Evolutionary conservation across 2,329 filamentous ascomycete genomes (phyloP).

Genomic region (Magnaporthiopsis incrustans): DNA sequence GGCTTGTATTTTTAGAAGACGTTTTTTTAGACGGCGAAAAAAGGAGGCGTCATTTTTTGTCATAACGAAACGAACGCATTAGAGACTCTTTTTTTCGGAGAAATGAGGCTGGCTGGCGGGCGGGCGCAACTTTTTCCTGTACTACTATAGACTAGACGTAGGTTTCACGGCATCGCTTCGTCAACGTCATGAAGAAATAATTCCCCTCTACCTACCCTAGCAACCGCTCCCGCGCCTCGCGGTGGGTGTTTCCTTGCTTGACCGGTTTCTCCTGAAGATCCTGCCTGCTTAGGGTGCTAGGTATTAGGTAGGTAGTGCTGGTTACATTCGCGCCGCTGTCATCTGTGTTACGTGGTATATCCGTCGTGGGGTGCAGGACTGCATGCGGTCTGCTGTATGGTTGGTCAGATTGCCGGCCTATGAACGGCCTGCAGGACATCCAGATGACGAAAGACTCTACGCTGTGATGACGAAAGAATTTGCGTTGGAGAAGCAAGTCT

Average conservation of each 20-base stretch:
- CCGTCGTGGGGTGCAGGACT: background rate
- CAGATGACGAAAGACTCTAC: background rate
- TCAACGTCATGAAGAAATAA: slow-evolving; percentile 3
- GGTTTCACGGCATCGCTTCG: slow-evolving; percentile 7
- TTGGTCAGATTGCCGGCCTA: background rate
- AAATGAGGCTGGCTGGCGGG: background rate
- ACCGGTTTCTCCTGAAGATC: background rate
- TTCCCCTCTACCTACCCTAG: slow-evolving; percentile 5
- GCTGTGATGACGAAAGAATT: background rate
- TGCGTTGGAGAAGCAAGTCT: too few species aligned
- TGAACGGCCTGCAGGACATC: background rate
- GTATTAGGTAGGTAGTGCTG: background rate
- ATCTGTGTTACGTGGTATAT: background rate
- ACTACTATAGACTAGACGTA: slow-evolving; percentile 8
- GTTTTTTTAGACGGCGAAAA: background rate
- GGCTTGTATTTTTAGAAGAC: slow-evolving; percentile 7
- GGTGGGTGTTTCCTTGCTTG: too few species aligned
- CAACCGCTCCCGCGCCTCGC: too few species aligned
- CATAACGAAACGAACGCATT: background rate
- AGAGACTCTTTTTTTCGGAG: slow-evolving; percentile 1
- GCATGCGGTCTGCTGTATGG: too few species aligned
- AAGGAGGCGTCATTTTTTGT: slow-evolving; percentile 3
- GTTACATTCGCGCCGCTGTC: background rate
- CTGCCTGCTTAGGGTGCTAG: background rate
- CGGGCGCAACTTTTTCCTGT: slow-evolving; percentile 4